Base-by-base conservation (phyloP, 208 protist species). In the Trypanosoma platydactyli region DNA sequence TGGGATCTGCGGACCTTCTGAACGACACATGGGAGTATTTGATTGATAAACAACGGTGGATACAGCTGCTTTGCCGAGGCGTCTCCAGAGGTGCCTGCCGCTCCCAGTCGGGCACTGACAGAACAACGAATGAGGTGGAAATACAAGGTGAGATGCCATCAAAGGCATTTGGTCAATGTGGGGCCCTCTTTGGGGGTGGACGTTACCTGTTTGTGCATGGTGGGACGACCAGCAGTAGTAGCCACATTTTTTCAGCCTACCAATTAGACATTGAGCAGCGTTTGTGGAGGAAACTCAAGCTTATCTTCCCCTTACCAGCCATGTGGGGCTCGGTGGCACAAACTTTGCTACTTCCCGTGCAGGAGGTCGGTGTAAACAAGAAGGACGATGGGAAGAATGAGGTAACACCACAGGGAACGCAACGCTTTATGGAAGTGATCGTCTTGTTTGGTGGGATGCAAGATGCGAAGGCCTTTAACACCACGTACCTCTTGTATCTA, bases 371-470 rank as follows among this genome's bases (percentile, higher is more conserved):
- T 30, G 25, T 11, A 1, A 29, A n/a, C 7, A 5, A 13, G 11
- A 53, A 29, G n/a, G 25, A 46, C 58, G 27, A 33, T 16, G 20
- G 13, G 3, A 27, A 30, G 4, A 65, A 40, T 4, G 38, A 25
- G 9, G 22, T 38, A 18, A 35, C 33, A 46, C 3, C 35, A 24
- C 24, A 1, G 50, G 27, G 25, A 11, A 41, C 40, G 35, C 44
- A 44, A 6, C 54, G 57, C 29, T 66, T 80, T 29, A 77, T 87
- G 27, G 68, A 91, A 53, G 85, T 91, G 20, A 66, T 88, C 9
- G 82, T 91, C 4, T 18, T 91, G 25, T 91, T 91, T 71, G 85
- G 85, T 59, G 85, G 85, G 16, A 83, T 88, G 77, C 74, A 68
- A 1, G 68, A 65, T n/a, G 49, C 44, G 0, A 56, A 68, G 57